These are phyloP conservation scores for Psilocybe mexicana DNA, from an alignment of 1,284 basidiomycete species.

Conservation along the genomic window DNA sequence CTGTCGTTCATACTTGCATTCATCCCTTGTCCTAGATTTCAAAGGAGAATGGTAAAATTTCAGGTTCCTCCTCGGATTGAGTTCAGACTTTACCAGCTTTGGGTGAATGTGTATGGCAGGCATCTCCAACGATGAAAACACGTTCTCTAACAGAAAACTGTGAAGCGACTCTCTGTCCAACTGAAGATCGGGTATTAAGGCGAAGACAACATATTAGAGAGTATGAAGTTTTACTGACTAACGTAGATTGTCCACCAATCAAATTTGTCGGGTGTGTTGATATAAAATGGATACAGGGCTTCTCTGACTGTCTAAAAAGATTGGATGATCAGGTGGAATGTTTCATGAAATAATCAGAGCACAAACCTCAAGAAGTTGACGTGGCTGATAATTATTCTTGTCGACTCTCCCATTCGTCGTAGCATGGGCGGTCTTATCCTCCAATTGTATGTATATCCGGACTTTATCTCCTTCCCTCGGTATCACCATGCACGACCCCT, in stretches of 20 bases:
- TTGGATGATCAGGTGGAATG: neutral
- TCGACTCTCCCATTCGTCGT: slow-evolving; percentile 58
- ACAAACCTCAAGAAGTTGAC: slow-evolving; percentile 60
- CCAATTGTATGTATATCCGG: slow-evolving; percentile 76
- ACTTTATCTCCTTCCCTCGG: slow-evolving; percentile 74
- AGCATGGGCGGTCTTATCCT: slow-evolving; percentile 49
- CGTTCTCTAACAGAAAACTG: slow-evolving; percentile 66
- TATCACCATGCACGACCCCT: slow-evolving; percentile 72
- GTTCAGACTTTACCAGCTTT: slow-evolving; percentile 52
- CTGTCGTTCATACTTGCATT: slow-evolving; percentile 84
- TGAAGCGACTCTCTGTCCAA: slow-evolving; percentile 77
- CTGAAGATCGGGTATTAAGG: slow-evolving; percentile 28
- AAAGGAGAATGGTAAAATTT: neutral
- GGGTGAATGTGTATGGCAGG: slow-evolving; percentile 84
- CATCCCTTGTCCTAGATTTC: slow-evolving; percentile 60
- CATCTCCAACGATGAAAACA: slow-evolving; percentile 81
- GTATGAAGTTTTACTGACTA: slow-evolving; percentile 41
- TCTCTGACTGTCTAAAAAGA: slow-evolving; percentile 54
- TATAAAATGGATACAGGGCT: slow-evolving; percentile 67
- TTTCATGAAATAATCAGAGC: neutral
- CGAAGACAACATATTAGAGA: neutral
- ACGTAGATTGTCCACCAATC: slow-evolving; percentile 85
- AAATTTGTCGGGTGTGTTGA: slow-evolving; percentile 56
- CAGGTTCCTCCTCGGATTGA: too few species aligned
- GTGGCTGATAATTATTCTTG: slow-evolving; percentile 58